Conservation (phyloP, 1,139 yeast species). For the Suhomyces ambrosiae region DNA sequence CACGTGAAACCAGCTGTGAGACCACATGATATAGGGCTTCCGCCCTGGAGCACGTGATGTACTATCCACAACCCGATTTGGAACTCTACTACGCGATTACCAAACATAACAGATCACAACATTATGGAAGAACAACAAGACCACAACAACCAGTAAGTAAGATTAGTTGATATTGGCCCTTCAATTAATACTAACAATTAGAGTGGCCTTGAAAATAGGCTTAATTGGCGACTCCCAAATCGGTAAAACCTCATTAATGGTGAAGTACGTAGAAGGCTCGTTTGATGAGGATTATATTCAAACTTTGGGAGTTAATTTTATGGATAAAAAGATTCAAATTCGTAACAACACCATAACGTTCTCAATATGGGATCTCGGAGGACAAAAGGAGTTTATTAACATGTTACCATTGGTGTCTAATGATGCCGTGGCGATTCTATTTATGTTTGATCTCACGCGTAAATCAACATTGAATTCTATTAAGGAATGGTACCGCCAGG, state of each 20-base stretch:
- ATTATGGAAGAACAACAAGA: constrained; percentile 25
- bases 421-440: constrained; percentile 91
- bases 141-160: constrained; percentile 44
- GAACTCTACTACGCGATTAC: not conserved
- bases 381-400: constrained; percentile 92
- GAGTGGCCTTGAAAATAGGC: constrained; percentile 87
- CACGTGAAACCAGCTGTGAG: too few species aligned
- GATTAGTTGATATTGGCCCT: not conserved
- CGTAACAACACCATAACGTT: constrained; percentile 89
- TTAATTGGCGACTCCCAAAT: constrained; percentile 96
- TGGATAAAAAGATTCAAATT: constrained; percentile 87
- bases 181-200: constrained; percentile 16
- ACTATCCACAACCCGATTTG: not conserved
- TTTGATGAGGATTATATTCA: constrained; percentile 93
- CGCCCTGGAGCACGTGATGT: constrained; percentile 5
- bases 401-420: constrained; percentile 94
- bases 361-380: constrained; percentile 96
- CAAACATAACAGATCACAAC: not conserved
- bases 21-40: too few species aligned
- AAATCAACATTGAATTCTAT: constrained; percentile 83
- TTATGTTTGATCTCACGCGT: constrained; percentile 89
- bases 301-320: constrained; percentile 91
- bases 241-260: constrained; percentile 98
- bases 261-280: constrained; percentile 91
- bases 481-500: constrained; percentile 95